A percentile compares a stretch with the other conserved stretches of the same genome.
Evolutionary conservation across 768 basidiomycete genomes (phyloP).

Genomic region (Auriscalpium orientale): DNA sequence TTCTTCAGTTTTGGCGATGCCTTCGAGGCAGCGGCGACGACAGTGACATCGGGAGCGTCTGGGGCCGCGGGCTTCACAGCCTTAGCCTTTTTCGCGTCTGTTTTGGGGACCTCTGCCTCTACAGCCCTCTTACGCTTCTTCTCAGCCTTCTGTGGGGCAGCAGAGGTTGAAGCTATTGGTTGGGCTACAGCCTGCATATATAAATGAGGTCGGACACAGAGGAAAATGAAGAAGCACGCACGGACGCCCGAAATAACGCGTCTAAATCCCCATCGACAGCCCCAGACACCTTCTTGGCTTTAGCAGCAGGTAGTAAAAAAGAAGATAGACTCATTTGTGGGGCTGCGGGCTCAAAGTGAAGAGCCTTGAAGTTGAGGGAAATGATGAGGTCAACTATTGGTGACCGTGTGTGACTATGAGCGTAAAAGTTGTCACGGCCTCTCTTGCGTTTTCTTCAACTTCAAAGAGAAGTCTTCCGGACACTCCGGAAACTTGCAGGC

Average conservation of each 20-base stretch:
- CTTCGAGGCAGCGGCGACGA: constrained; percentile 13
- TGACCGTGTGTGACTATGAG: no score
- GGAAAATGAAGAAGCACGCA: constrained; percentile 21
- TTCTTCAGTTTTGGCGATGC: constrained; percentile 19
- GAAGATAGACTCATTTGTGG: constrained; percentile 14
- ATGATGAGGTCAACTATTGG: background rate
- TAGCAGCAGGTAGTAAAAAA: constrained; percentile 6
- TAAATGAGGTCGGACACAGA: background rate
- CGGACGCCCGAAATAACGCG: constrained; percentile 49
- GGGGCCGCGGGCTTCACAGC: constrained; percentile 6
- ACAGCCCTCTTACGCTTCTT: constrained; percentile 1
- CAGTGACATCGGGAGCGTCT: background rate
- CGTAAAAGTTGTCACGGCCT: no score
- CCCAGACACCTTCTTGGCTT: background rate
- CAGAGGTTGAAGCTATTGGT: background rate
- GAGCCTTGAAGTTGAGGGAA: background rate
- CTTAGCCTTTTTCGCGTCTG: constrained; percentile 10
- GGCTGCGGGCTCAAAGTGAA: background rate
- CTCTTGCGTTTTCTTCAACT: no score
- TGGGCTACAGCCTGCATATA: background rate
- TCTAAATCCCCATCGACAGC: constrained; percentile 54
- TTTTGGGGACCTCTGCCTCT: background rate
- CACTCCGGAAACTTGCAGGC: no score
- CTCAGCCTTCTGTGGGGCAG: constrained; percentile 5
- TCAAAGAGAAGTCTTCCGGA: no score